Evolutionary conservation across 441 rosid species (phyloP), one percentile per base, ranked within the genome.

Genomic region (Daphne laureola): DNA sequence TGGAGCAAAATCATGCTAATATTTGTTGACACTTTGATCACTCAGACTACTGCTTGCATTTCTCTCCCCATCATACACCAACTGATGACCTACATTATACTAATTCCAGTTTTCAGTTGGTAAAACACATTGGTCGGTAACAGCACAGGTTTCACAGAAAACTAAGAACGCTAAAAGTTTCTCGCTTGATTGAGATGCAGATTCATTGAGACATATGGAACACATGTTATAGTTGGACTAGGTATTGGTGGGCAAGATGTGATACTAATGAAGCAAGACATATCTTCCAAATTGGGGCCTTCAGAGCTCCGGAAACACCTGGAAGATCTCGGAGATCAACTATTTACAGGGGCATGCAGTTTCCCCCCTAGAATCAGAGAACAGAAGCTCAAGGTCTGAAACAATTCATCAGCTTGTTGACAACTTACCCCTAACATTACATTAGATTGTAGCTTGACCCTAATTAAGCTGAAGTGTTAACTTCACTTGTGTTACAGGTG

Each of bases 121-220:
- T 31, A 31, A 9, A 31, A 31, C 38, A 17, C 31, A 15, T 21
- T 12, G 13, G 59, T 55, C 9, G 52, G 51, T 31, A 17, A 25
- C 17, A 36, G 9, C 38, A 31, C 38, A 31, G 18, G 0, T 57
- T 9, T 35, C 52, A 57, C 13, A 44, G 35, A 25, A 43, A 13
- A 14, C 17, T 45, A 26, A 5, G 56, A 11, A n/a, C 14, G 31
- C 13, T n/a, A 13, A 43, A 17, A 1, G 26, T 17, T 21, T 38
- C 50, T 25, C 17, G 26, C 13, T 15, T 7, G 18, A 49, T 46
- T 27, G 52, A 54, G 38, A 31, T 31, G 46, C 84, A 92, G 98
- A 60, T 92, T 92, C 62, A 87, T 92, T n/a, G 83, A 84, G 72
- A 84, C 67, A 53, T 89, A 84, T 54, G 98, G 98, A 52, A 92